Percentiles rank a stretch among this genome's conserved stretches.
phyloP scores from a whole-genome alignment of 306 rosid genomes.

The Prunus mongolica region DNA sequence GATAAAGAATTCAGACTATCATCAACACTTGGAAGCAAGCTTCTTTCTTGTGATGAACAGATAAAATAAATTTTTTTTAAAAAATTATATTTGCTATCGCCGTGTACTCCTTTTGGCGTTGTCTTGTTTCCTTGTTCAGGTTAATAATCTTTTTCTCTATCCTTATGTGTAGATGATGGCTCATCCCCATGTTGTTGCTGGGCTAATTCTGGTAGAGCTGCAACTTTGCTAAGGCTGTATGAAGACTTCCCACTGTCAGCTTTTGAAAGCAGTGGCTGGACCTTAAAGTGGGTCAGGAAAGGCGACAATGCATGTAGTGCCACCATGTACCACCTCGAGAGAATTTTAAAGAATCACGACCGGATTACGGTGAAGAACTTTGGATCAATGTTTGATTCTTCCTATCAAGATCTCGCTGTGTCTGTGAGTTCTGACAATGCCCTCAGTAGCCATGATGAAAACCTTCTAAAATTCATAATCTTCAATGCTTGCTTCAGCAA shows the following conservation, averaged over 20 bases:
- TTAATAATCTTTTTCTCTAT: not conserved
- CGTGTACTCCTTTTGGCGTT: not conserved
- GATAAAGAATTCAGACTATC: not conserved
- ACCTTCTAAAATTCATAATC: constrained; percentile 49
- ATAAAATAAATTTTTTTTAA: no score
- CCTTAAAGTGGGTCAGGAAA: constrained; percentile 13
- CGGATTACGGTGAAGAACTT: constrained; percentile 58
- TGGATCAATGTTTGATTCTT: constrained; percentile 53
- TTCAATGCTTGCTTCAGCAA: constrained; percentile 60
- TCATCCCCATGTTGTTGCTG: constrained; percentile 80
- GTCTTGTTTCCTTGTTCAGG: not conserved
- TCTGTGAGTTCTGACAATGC: constrained; percentile 46
- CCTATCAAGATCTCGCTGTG: constrained; percentile 53
- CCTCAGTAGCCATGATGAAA: constrained; percentile 61
- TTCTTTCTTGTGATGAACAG: not conserved
- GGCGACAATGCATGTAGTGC: constrained; percentile 15
- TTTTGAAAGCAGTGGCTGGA: constrained; percentile 18
- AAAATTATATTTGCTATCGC: not conserved
- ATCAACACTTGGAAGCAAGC: not conserved
- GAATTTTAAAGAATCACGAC: constrained; percentile 49
- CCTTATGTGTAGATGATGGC: constrained; percentile 65
- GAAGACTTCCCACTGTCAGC: constrained; percentile 45
- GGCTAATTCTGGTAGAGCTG: constrained; percentile 78
- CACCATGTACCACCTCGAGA: constrained; percentile 39
- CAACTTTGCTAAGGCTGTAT: constrained; percentile 63